phyloP scores from a whole-genome alignment of 2,329 filamentous ascomycete genomes.

The Sporothrix protearum region DNA sequence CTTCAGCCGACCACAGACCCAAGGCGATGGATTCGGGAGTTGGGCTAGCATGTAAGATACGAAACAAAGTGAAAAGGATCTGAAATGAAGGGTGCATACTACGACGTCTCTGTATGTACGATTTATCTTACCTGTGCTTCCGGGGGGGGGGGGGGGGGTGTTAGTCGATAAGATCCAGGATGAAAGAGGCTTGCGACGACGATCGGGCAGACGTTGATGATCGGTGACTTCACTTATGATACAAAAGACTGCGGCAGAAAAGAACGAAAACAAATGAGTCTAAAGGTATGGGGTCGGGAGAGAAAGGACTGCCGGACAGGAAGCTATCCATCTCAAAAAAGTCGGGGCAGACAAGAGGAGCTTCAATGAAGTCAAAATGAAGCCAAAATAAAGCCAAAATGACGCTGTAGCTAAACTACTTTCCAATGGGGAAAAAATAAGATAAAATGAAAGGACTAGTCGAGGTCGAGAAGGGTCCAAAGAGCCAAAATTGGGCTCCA shows the following conservation, averaged over 20 bases:
- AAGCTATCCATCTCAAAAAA: background rate
- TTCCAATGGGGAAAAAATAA: background rate
- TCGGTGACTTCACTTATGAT: background rate
- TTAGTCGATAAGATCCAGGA: background rate
- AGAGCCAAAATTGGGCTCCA: background rate
- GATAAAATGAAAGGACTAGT: background rate
- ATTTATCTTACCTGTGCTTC: too few species aligned
- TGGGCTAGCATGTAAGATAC: background rate
- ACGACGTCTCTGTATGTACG: background rate
- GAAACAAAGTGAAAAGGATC: background rate
- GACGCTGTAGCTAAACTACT: slow-evolving; percentile 2
- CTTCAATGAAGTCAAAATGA: too few species aligned
- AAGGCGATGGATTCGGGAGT: slow-evolving; percentile 11
- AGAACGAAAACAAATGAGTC: background rate
- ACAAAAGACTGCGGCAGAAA: too few species aligned
- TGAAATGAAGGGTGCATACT: background rate
- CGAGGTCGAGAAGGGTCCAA: background rate
- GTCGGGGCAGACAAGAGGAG: background rate
- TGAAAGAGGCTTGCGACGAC: background rate
- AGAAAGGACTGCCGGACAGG: background rate
- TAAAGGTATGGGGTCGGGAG: background rate
- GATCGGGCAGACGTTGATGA: background rate
- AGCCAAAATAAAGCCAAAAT: background rate
- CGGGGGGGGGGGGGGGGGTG: background rate
- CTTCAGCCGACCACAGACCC: slow-evolving; percentile 6